phyloP scores from a whole-genome alignment of 75 land plant genomes.

The Ceratopteris richardii region DNA sequence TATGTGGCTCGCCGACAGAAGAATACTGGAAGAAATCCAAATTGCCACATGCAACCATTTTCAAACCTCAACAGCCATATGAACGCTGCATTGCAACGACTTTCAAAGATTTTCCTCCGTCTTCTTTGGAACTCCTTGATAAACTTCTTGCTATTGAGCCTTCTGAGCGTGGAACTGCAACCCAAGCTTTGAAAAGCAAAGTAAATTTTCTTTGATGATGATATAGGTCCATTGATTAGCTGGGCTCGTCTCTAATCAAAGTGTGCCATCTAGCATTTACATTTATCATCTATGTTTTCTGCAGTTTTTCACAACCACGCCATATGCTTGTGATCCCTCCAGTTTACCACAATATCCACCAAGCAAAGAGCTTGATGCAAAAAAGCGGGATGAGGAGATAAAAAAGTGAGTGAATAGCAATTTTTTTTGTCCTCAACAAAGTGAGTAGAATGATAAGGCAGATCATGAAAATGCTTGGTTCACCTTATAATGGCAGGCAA shows the following conservation, averaged over 20 bases:
- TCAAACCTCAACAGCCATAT: slow-evolving; percentile 80
- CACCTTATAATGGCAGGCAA: slow-evolving; percentile 17
- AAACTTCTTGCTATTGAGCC: slow-evolving; percentile 65
- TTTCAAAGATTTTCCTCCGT: slow-evolving; percentile 60
- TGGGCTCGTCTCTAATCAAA: neutral
- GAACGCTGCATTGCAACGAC: slow-evolving; percentile 57
- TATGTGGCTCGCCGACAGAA: slow-evolving; percentile 95
- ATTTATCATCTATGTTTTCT: neutral
- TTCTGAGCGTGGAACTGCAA: slow-evolving; percentile 38
- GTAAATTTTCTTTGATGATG: slow-evolving; percentile 14
- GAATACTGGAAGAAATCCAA: slow-evolving; percentile 75
- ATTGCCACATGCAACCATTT: slow-evolving; percentile 69
- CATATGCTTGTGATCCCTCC: slow-evolving; percentile 79
- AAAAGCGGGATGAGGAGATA: slow-evolving; percentile 55
- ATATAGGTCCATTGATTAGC: neutral
- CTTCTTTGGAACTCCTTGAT: slow-evolving; percentile 51
- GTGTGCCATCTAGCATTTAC: neutral
- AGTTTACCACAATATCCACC: slow-evolving; percentile 85
- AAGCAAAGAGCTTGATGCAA: slow-evolving; percentile 80
- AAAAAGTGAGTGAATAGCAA: slow-evolving; percentile 31
- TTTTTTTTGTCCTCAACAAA: neutral
- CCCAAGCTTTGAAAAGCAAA: slow-evolving; percentile 49
- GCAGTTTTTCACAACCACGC: slow-evolving; percentile 71
- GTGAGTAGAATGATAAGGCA: no score
- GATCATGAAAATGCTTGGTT: neutral